Evolutionary conservation across 169 alveolate genomes (phyloP).

Genomic region (Eimeria nieschulzi): DNA sequence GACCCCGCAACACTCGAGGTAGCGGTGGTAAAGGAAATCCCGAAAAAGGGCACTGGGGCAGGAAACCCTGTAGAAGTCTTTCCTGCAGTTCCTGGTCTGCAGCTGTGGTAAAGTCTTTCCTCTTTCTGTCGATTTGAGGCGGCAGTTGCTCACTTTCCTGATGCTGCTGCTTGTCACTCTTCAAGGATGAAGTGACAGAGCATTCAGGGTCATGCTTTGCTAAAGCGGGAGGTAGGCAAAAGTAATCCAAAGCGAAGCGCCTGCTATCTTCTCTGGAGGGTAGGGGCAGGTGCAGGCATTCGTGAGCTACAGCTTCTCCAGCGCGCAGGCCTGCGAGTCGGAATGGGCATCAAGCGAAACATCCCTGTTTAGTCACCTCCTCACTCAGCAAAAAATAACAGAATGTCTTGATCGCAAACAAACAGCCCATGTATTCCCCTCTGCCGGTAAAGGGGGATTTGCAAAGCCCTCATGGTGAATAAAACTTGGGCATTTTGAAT

Average conservation of each 20-base stretch:
- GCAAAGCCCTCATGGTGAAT: too few species aligned
- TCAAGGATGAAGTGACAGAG: not conserved
- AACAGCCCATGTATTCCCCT: too few species aligned
- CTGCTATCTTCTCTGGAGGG: slow-evolving; percentile 74
- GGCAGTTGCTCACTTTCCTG: not conserved
- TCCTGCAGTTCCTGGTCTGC: not conserved
- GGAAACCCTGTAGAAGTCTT: not conserved
- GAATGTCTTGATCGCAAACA: too few species aligned
- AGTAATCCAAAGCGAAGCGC: slow-evolving; percentile 60
- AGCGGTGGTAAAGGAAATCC: slow-evolving; percentile 73
- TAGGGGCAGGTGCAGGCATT: slow-evolving; percentile 72
- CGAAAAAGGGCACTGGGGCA: slow-evolving; percentile 71
- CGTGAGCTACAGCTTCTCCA: slow-evolving; percentile 75
- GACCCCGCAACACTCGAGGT: slow-evolving; percentile 66
- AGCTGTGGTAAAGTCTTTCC: not conserved
- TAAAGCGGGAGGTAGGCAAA: slow-evolving; percentile 47
- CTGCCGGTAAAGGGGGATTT: too few species aligned
- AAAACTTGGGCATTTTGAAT: too few species aligned
- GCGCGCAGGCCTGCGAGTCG: slow-evolving; percentile 69
- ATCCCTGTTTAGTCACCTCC: too few species aligned
- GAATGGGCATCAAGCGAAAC: too few species aligned
- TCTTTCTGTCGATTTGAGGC: not conserved
- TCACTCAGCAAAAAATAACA: too few species aligned
- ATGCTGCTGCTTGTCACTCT: not conserved
- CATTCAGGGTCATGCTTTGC: not conserved